Conservation (phyloP, 2,329 filamentous ascomycete genomes). For the Neocucurbitaria cava region DNA sequence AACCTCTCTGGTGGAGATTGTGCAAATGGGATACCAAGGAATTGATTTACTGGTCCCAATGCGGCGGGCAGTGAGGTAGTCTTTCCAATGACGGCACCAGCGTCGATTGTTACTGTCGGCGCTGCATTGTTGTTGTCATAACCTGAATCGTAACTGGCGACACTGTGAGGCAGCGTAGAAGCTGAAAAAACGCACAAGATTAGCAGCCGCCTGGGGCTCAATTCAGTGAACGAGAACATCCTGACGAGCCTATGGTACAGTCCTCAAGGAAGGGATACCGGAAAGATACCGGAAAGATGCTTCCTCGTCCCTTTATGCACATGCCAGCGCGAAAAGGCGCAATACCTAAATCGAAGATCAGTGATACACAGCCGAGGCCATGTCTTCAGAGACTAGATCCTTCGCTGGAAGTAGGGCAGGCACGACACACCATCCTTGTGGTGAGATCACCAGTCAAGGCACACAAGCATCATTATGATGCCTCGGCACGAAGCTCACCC, state of each 20-base stretch:
- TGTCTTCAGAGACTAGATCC: background rate
- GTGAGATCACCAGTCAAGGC: background rate
- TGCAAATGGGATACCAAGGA: constrained; percentile 41
- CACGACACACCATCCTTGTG: background rate
- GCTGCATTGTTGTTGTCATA: constrained; percentile 3
- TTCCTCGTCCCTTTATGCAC: background rate
- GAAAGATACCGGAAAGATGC: too few relatives aligned
- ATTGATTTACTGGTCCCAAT: constrained; percentile 34
- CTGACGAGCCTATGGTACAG: background rate
- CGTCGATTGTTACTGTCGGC: constrained; percentile 33
- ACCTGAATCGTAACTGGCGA: background rate
- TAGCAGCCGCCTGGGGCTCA: background rate
- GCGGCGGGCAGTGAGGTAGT: constrained; percentile 29
- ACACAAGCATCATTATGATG: background rate
- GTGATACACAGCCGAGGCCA: background rate
- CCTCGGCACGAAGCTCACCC: background rate
- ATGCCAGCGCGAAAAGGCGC: background rate
- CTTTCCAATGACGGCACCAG: constrained; percentile 34
- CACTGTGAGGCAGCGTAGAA: background rate
- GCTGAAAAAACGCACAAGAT: background rate
- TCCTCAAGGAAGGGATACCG: background rate
- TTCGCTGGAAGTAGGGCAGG: background rate
- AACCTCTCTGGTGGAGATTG: constrained; percentile 36
- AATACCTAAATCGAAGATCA: background rate
- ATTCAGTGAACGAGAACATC: background rate